Percentiles rank a stretch among this genome's conserved stretches.
phyloP scores from a whole-genome alignment of 192 early-diverging fungal genomes.

The Coemansia guatemalensis region DNA sequence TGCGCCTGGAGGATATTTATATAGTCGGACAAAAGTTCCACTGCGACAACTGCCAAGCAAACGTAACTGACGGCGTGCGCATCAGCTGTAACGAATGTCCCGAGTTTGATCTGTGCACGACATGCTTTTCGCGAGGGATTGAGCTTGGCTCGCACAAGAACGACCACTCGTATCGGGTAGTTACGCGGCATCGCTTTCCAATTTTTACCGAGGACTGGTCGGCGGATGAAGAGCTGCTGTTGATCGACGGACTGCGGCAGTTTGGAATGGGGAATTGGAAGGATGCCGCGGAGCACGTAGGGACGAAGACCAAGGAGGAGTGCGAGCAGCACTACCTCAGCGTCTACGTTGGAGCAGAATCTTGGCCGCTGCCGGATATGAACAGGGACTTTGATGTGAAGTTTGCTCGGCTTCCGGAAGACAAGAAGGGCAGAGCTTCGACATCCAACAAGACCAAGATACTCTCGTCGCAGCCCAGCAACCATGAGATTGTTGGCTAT shows the following conservation, averaged over 20 bases:
- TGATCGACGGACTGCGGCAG: conserved; percentile 88
- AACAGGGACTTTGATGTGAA: conserved; percentile 61
- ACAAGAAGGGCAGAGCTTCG: conserved; percentile 20
- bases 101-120: conserved; percentile 94
- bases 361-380: conserved; percentile 88
- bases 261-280: conserved; percentile 98
- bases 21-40: conserved; percentile 54
- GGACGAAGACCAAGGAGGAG: conserved; percentile 85
- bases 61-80: conserved; percentile 86
- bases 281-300: conserved; percentile 89
- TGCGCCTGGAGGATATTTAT: background rate
- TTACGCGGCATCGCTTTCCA: conserved; percentile 69
- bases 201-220: conserved; percentile 91
- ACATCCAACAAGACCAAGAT: conserved; percentile 56
- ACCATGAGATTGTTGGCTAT: conserved; percentile 95
- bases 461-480: conserved; percentile 80
- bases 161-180: conserved; percentile 87
- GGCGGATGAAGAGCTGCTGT: conserved; percentile 92
- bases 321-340: conserved; percentile 88
- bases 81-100: conserved; percentile 81
- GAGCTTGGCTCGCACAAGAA: conserved; percentile 80
- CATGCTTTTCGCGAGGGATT: conserved; percentile 85
- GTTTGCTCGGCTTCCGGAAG: conserved; percentile 13
- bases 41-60: conserved; percentile 89
- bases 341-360: conserved; percentile 71